Conservation (phyloP, 805 yeast species). For the Metahyphopichia silvanorum region DNA sequence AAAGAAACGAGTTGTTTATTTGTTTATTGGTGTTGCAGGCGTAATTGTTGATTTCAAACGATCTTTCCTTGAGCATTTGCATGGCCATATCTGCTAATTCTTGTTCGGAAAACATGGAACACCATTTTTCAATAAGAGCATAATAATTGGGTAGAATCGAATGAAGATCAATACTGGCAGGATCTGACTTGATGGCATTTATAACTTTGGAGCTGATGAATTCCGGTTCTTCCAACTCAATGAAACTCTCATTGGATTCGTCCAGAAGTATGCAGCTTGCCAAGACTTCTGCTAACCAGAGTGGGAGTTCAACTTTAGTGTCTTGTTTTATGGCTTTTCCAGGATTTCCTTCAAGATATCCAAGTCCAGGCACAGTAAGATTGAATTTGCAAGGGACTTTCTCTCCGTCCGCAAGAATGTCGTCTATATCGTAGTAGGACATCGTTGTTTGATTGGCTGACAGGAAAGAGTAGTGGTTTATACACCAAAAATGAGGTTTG, state of each 20-base stretch:
- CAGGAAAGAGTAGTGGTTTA: background rate
- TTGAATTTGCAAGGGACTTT: slow-evolving; percentile 79
- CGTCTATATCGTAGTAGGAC: slow-evolving; percentile 73
- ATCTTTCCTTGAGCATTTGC: slow-evolving; percentile 58
- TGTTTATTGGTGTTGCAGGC: slow-evolving; percentile 55
- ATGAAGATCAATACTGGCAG: slow-evolving; percentile 64
- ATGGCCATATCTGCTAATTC: slow-evolving; percentile 51
- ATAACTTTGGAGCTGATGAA: slow-evolving; percentile 61
- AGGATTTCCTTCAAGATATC: slow-evolving; percentile 78
- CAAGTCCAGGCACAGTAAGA: slow-evolving; percentile 79
- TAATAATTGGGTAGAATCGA: slow-evolving; percentile 66
- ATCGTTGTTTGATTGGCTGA: background rate
- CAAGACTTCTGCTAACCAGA: slow-evolving; percentile 83
- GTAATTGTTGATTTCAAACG: slow-evolving; percentile 68
- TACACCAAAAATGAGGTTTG: background rate
- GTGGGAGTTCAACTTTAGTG: slow-evolving; percentile 72
- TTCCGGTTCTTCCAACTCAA: slow-evolving; percentile 70
- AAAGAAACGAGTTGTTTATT: slow-evolving; percentile 50
- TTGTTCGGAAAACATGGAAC: slow-evolving; percentile 61
- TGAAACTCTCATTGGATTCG: slow-evolving; percentile 45
- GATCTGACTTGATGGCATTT: slow-evolving; percentile 78
- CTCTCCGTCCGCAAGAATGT: slow-evolving; percentile 66
- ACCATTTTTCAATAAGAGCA: slow-evolving; percentile 73
- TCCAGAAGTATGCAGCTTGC: slow-evolving; percentile 46
- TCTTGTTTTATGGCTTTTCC: slow-evolving; percentile 57